Percentiles rank a stretch among this genome's conserved stretches.
Conservation (phyloP, 116 monocot genomes). For the Cymodocea nodosa region DNA sequence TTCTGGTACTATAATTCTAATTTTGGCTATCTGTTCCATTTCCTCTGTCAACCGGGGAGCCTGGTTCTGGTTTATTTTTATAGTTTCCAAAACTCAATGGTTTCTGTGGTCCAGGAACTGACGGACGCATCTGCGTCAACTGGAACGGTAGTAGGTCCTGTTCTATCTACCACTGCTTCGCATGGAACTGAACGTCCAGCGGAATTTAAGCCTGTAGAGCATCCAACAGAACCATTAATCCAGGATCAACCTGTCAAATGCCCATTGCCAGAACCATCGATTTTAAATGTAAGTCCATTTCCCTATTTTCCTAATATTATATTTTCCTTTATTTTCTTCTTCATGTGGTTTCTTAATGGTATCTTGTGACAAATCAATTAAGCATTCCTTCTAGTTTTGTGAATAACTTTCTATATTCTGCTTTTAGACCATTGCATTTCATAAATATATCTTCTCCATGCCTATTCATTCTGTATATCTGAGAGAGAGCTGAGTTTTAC, state of each 20-base stretch:
- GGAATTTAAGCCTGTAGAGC: conserved; percentile 80
- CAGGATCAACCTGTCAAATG: conserved; percentile 70
- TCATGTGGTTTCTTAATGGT: too few species aligned
- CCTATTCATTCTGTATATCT: too few species aligned
- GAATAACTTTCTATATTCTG: too few species aligned
- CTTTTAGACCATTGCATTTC: too few species aligned
- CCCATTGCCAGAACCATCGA: conserved; percentile 74
- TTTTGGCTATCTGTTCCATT: too few species aligned
- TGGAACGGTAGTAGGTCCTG: conserved; percentile 9
- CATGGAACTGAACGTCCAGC: conserved; percentile 29
- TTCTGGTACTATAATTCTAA: too few species aligned
- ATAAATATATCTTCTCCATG: too few species aligned
- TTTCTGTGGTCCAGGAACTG: conserved; percentile 23
- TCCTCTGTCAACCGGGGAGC: neutral
- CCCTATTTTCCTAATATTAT: too few species aligned
- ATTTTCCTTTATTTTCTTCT: too few species aligned
- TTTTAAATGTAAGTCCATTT: conserved; percentile 52
- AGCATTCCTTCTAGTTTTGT: too few species aligned
- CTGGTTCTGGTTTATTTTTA: neutral
- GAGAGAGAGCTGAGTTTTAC: too few species aligned
- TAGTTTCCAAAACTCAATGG: neutral
- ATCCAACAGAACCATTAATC: conserved; percentile 60
- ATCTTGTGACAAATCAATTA: too few species aligned
- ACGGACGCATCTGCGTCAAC: conserved; percentile 17
- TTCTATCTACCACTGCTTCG: conserved; percentile 7